Conservation (phyloP, 306 rosid genomes). For the Ammopiptanthus mongolicus region DNA sequence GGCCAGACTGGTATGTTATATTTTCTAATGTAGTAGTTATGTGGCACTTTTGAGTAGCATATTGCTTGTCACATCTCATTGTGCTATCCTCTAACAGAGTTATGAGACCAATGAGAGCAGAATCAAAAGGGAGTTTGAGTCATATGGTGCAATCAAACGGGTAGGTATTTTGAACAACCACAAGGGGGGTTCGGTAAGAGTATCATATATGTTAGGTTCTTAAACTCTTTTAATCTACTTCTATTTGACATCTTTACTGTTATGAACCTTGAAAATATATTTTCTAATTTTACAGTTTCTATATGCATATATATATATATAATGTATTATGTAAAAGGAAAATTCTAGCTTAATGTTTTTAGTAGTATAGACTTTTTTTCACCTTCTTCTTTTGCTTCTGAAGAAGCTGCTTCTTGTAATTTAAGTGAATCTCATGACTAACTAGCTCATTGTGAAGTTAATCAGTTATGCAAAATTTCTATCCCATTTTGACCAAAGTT, state of each 20-base stretch:
- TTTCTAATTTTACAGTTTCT: conserved; percentile 1
- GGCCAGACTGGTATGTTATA: conserved; percentile 77
- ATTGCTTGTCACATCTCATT: conserved; percentile 10
- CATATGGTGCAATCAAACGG: conserved; percentile 99
- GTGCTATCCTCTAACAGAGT: conserved; percentile 55
- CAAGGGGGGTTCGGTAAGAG: conserved; percentile 89
- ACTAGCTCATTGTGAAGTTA: conserved; percentile 15
- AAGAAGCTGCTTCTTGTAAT: background rate
- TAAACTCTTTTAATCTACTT: background rate
- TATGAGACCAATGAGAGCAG: conserved; percentile 96
- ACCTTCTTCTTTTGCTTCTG: background rate
- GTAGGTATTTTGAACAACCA: conserved; percentile 88
- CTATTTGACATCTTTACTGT: background rate
- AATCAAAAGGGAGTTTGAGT: conserved; percentile 97
- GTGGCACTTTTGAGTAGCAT: background rate
- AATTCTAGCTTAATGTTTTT: background rate
- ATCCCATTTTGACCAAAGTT: conserved; percentile 4
- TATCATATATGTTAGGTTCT: conserved; percentile 32
- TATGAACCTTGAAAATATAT: background rate
- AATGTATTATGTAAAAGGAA: background rate
- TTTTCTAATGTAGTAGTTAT: background rate
- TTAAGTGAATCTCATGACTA: conserved; percentile 2
- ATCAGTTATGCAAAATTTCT: background rate
- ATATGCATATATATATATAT: background rate
- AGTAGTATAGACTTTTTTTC: background rate